phyloP scores from a whole-genome alignment of 2,329 filamentous ascomycete species.

The Didymella glomerata region DNA sequence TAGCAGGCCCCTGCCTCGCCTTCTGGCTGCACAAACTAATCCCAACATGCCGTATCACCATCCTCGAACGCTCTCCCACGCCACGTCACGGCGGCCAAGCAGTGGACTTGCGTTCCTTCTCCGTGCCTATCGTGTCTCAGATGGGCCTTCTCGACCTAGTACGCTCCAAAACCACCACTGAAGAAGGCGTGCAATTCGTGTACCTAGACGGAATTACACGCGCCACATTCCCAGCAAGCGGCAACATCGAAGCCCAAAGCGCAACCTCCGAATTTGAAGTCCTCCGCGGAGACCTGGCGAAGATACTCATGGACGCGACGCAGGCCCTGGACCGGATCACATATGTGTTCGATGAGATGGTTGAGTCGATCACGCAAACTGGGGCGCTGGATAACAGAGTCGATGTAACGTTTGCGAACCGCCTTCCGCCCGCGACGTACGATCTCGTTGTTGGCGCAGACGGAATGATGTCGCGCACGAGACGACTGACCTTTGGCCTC shows the following conservation, averaged over 20 bases:
- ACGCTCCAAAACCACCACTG: conserved; percentile 53
- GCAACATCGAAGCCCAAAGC: conserved; percentile 52
- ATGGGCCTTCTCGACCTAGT: conserved; percentile 61
- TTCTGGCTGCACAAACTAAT: conserved; percentile 59
- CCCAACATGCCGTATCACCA: conserved; percentile 45
- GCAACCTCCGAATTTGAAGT: conserved; percentile 66
- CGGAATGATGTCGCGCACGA: conserved; percentile 42
- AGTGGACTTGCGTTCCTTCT: conserved; percentile 63
- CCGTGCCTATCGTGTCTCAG: conserved; percentile 59
- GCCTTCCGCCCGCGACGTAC: conserved; percentile 24
- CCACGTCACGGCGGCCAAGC: conserved; percentile 61
- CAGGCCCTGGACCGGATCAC: conserved; percentile 35
- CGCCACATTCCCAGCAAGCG: conserved; percentile 46
- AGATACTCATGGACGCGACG: conserved; percentile 59
- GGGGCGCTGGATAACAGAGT: conserved; percentile 38
- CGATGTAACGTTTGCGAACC: conserved; percentile 52
- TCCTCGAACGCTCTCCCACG: conserved; percentile 54
- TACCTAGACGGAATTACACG: conserved; percentile 33
- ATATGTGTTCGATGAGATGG: conserved; percentile 48
- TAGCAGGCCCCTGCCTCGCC: conserved; percentile 55
- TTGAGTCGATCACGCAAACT: conserved; percentile 41
- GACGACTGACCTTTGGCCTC: conserved; percentile 37
- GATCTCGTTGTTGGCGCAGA: conserved; percentile 46
- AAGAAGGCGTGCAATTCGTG: conserved; percentile 59
- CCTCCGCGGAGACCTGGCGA: conserved; percentile 65